Evolutionary conservation across 306 rosid species (phyloP), one percentile per base, ranked within the genome.

Genomic region (Phaseolus lunatus): DNA sequence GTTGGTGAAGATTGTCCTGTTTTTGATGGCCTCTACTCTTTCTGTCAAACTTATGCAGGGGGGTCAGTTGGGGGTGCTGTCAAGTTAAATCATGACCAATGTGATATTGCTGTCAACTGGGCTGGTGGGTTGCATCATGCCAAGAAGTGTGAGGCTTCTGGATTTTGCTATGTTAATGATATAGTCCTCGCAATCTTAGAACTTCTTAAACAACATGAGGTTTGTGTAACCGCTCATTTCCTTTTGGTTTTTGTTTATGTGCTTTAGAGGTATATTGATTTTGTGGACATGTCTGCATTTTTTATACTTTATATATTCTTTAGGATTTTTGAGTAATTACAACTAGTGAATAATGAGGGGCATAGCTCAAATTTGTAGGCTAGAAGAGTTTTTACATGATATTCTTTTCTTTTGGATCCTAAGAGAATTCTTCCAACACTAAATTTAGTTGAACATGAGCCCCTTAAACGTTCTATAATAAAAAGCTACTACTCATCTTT

Each of bases 41-140:
- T 88, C 52, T 92, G 97, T 83, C 97, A 92, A 81, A 92, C 97
- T 59, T 90, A 88, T 78, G 95, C 95, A 11, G 97, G 97, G 54
- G 97, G 97, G 52, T 92, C 97, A n/a, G 97, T 92, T 81, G 97
- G 97, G 72, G 97, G 97, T 63, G 91, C 97, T 16, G 89, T 92
- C 56, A 92, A 92, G 85, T 85, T 92, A 47, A 92, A 90, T 39
- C 97, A 92, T 65, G 94, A 87, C 27, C 86, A 83, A 58, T 90
- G 97, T 59, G 97, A 92, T 75, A 92, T 90, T 85, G 92, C 97
- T 70, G 85, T 92, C 73, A 92, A 92, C 73, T 92, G 96, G 97
- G 92, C 97, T 24, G 97, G 96, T 22, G 97, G 97, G 12, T 79
- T 92, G 78, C 97, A 92, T 73, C 97, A 92, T 83, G 97, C 97